Evolutionary conservation across 345 rosid species (phyloP).

Genomic region (Clausena lansium): DNA sequence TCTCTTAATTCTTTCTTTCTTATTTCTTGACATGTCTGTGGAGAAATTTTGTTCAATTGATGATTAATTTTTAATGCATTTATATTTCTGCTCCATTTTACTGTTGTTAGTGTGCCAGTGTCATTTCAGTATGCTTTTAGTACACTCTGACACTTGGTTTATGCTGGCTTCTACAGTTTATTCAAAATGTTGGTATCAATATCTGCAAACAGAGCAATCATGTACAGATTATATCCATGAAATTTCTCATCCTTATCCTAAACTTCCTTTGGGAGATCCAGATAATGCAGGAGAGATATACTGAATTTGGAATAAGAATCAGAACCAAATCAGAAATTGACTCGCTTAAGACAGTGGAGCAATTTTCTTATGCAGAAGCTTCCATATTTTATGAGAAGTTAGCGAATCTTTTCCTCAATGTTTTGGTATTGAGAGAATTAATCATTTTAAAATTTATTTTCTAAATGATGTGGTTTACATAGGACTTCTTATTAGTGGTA

Average conservation of each 20-base stretch:
- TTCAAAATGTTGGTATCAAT: conserved; percentile 42
- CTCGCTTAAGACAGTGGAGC: conserved; percentile 32
- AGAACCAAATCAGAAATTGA: conserved; percentile 23
- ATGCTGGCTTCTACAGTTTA: conserved; percentile 47
- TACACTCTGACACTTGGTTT: conserved; percentile 16
- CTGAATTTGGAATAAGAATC: conserved; percentile 30
- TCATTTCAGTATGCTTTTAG: neutral
- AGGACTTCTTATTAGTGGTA: conserved; percentile 8
- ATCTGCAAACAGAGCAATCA: conserved; percentile 46
- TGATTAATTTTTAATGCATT: neutral
- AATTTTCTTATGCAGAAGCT: conserved; percentile 31
- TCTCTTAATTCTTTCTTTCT: neutral
- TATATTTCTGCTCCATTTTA: neutral
- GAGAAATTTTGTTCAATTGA: neutral
- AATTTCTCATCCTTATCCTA: conserved; percentile 55
- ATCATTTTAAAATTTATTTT: conserved; percentile 7
- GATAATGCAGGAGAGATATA: conserved; percentile 44
- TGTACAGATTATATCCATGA: conserved; percentile 46
- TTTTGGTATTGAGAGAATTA: conserved; percentile 51
- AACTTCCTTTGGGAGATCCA: conserved; percentile 69
- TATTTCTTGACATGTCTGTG: neutral
- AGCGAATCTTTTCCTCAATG: conserved; percentile 33
- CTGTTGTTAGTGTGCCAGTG: neutral
- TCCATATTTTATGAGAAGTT: conserved; percentile 40
- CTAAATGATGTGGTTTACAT: neutral